Evolutionary conservation across 1,284 basidiomycete genomes (phyloP), one percentile per base, ranked within the genome.

Genomic region (Cryptococcus sp.): DNA sequence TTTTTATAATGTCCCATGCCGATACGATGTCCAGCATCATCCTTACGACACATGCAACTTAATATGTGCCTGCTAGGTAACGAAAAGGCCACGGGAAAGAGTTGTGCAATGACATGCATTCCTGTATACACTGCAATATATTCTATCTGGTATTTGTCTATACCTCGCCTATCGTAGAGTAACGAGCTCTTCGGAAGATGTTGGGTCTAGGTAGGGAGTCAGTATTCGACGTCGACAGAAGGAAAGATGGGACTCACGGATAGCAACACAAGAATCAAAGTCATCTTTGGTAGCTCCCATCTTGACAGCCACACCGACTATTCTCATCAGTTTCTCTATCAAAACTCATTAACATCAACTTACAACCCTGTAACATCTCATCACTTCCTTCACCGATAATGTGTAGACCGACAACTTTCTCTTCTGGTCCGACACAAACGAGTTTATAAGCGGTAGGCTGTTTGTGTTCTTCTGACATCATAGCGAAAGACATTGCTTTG

Each of bases 381-480:
- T 98, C 95, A 60, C 85, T 88, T 49, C 92, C 92, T 63, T 84
- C 69, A 4, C 94, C 95, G 59, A 98, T 86, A 64, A 97, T 87
- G 76, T 98, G 96, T 52, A 98, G 79, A 15, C 95, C 95, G 15
- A 98, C 90, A 41, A 99, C 88, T 68, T 88, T 89, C 74, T 98
- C 92, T 65, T 97, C 92, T 7, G 84, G 83, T 0, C 93, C 93
- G 2, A 83, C 84, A 58, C 84, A 85, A 65, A 99, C 80, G 46
- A 99, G 83, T 80, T 98, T 99, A 82, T 92, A 94, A 46, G 90
- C 82, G 0, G 91, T 88, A 2, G 96, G 95, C 67, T 93, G 88
- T 77, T 95, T 96, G 80, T 94, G 86, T 43, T 78, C 76, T 64
- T 92, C 88, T 4, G 84, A 81, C 52, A 95, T 78, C 86, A 94